Percentiles rank a stretch among this genome's conserved stretches.
phyloP scores from a whole-genome alignment of 2,329 filamentous ascomycete species.

The Monosporascus ibericus region DNA sequence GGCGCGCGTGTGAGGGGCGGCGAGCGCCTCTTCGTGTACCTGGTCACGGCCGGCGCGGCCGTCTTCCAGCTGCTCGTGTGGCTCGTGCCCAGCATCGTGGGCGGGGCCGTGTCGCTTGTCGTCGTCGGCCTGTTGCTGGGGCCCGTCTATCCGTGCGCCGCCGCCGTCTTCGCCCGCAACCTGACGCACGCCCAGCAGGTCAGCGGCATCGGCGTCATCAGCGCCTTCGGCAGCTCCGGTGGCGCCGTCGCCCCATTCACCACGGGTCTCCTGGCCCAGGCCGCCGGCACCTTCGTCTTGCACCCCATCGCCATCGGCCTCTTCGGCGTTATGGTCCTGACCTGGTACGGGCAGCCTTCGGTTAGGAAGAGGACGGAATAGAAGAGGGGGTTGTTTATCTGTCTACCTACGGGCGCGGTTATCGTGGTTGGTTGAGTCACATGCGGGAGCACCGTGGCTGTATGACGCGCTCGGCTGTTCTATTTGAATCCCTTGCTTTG shows the following conservation, averaged over 20 bases:
- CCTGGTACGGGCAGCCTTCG: conserved; percentile 56
- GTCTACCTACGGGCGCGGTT: background rate
- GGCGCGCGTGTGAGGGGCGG: conserved; percentile 55
- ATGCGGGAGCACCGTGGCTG: too few relatives aligned
- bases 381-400: too few relatives aligned
- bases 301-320: conserved; percentile 62
- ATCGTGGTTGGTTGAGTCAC: too few relatives aligned
- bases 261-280: conserved; percentile 58
- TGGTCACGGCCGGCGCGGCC: conserved; percentile 53
- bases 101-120: conserved; percentile 60
- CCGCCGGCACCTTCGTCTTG: conserved; percentile 56
- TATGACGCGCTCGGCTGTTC: too few relatives aligned
- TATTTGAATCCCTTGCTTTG: too few relatives aligned
- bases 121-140: conserved; percentile 71
- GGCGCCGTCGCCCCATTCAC: conserved; percentile 62
- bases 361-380: conserved; percentile 56
- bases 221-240: conserved; percentile 62
- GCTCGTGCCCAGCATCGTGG: conserved; percentile 69
- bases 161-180: conserved; percentile 55
- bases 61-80: conserved; percentile 72
- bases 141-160: conserved; percentile 71
- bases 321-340: conserved; percentile 58
- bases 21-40: conserved; percentile 63
- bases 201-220: conserved; percentile 61
- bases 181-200: conserved; percentile 56